Base-by-base conservation (phyloP, 75 land plant species). In the Pseudotsuga menziesii region DNA sequence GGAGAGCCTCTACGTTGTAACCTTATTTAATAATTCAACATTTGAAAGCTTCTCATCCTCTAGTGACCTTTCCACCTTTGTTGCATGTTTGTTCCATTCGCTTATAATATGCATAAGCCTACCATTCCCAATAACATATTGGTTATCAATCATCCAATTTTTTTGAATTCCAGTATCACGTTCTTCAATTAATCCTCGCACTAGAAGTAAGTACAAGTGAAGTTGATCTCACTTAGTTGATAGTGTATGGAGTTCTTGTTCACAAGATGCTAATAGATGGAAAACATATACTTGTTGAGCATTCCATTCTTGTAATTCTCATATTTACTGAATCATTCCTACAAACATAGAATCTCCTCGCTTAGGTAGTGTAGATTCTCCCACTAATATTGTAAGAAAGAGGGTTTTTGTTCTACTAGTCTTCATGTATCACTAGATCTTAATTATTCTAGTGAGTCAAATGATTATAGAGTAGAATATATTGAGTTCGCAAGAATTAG, bases 271-370 rank as follows among this genome's bases (percentile, higher is more conserved):
- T 75, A 96, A 87, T 27, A 96, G 74, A 83, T 96, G 94, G 11
- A 87, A 94, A 73, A 96, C 88, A 83, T 96, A 97, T 78, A 93
- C 99, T 94, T 88, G 97, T 56, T 94, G 91, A n/a, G 94, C 89
- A 75, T 78, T 92, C 99, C 99, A 82, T 96, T 92, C 81, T 84
- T 82, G 74, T 93, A 75, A 55, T 82, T 64, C 77, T 94, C 91
- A 86, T 93, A 96, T 85, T 96, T 92, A 75, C 91, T 89, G 76
- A 92, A 81, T 73, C 87, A 87, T 78, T 96, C 96, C 80, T 96
- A 97, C 48, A 96, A 82, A 14, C 97, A 86, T 35, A 91, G 86
- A 76, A 96, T 84, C 99, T 96, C 98, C 77, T 96, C 96, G 80
- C 88, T 89, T 58, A 96, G 70, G 76, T 89, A 89, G 62, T 88